These are phyloP conservation scores for Monosporascus sp. DNA, from an alignment of 2,329 filamentous ascomycete genomes.

Conservation along the genomic window DNA sequence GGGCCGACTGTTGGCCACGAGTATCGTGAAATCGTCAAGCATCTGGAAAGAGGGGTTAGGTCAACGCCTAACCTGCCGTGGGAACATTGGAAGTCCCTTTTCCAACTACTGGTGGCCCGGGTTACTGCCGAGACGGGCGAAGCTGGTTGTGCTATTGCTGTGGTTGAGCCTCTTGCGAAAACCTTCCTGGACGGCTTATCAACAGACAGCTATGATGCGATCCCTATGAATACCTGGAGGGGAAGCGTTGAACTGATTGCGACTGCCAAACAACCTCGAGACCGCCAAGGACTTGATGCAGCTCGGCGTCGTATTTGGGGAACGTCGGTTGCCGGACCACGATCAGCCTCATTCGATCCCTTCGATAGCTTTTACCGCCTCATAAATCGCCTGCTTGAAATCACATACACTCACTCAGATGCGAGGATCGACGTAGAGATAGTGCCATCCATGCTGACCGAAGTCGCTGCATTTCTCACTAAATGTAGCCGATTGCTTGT, in stretches of 20 bases:
- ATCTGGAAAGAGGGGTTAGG: constrained; percentile 58
- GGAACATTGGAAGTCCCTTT: constrained; percentile 47
- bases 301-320: constrained; percentile 64
- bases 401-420: constrained; percentile 45
- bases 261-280: constrained; percentile 49
- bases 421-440: constrained; percentile 31
- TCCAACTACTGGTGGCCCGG: constrained; percentile 49
- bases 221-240: constrained; percentile 24
- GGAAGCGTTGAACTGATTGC: constrained; percentile 39
- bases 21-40: constrained; percentile 62
- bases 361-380: constrained; percentile 63
- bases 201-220: constrained; percentile 9
- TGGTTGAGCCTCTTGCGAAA: constrained; percentile 67
- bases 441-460: constrained; percentile 44
- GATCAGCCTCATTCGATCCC: constrained; percentile 48
- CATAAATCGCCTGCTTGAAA: constrained; percentile 45
- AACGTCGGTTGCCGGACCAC: constrained; percentile 34
- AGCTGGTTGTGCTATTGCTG: constrained; percentile 56
- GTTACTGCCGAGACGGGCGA: constrained; percentile 62
- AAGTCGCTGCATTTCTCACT: constrained; percentile 46
- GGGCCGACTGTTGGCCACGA: constrained; percentile 56
- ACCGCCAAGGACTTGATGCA: constrained; percentile 58
- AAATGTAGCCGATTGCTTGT: constrained; percentile 45
- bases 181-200: constrained; percentile 35
- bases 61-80: constrained; percentile 42